These are phyloP conservation scores for Suillus placidus DNA, from an alignment of 768 basidiomycete genomes.

Conservation along the genomic window DNA sequence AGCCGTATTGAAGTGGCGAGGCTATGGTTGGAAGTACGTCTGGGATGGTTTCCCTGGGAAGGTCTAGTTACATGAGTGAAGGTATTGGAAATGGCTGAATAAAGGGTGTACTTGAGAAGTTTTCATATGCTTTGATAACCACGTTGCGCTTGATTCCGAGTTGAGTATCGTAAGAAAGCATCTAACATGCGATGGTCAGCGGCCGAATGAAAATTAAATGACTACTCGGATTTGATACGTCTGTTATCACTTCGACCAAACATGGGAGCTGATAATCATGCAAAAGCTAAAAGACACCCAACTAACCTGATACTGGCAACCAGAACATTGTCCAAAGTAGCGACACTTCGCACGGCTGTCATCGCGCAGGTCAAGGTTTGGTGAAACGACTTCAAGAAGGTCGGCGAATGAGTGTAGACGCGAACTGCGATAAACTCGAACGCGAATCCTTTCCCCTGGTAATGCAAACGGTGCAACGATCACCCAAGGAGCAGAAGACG, in stretches of 20 bases:
- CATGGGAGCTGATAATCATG: not conserved
- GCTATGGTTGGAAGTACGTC: conserved; percentile 70
- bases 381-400: conserved; percentile 61
- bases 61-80: conserved; percentile 34
- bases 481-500: conserved; percentile 67
- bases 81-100: conserved; percentile 30
- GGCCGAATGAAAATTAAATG: too few relatives aligned
- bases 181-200: conserved; percentile 42
- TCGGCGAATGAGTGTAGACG: conserved; percentile 79
- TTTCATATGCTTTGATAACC: conserved; percentile 79
- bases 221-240: not conserved
- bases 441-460: conserved; percentile 79
- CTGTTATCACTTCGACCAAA: not conserved
- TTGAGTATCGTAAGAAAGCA: conserved; percentile 87
- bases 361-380: conserved; percentile 71
- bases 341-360: conserved; percentile 68
- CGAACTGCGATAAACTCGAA: conserved; percentile 69
- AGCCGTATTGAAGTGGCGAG: conserved; percentile 89
- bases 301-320: conserved; percentile 90
- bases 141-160: conserved; percentile 86
- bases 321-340: conserved; percentile 88
- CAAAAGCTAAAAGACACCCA: not conserved
- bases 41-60: conserved; percentile 62
- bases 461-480: conserved; percentile 83
- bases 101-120: conserved; percentile 53